phyloP scores from a whole-genome alignment of 768 basidiomycete species.

The Amanita exitialis region DNA sequence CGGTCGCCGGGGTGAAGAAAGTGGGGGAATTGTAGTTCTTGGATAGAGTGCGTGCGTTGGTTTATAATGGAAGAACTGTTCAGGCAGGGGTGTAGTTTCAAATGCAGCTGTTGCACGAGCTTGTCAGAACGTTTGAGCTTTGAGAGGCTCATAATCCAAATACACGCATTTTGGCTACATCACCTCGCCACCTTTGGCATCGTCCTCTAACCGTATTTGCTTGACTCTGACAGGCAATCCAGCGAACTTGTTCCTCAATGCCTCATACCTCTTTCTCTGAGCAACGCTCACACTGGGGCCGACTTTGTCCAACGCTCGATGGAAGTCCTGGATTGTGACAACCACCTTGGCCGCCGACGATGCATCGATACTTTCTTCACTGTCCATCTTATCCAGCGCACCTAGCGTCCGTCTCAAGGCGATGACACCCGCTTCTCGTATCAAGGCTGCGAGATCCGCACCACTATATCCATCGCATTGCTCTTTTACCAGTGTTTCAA shows the following conservation, averaged over 20 bases:
- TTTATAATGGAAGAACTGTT: no score
- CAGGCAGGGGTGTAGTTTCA: no score
- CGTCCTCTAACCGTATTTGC: constrained; percentile 8
- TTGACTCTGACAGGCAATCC: constrained; percentile 57
- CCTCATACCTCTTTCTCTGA: constrained; percentile 79
- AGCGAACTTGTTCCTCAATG: constrained; percentile 72
- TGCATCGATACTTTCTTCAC: constrained; percentile 11
- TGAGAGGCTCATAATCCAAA: no score
- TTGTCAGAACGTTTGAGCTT: no score
- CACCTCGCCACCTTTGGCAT: not conserved
- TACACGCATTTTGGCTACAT: not conserved
- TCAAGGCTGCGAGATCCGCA: constrained; percentile 81
- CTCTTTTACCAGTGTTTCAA: constrained; percentile 41
- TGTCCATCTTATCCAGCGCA: constrained; percentile 53
- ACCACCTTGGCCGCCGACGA: constrained; percentile 20
- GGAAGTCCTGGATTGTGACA: constrained; percentile 64
- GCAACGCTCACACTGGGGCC: constrained; percentile 74
- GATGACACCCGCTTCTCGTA: constrained; percentile 84
- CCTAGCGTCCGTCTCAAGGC: constrained; percentile 66
- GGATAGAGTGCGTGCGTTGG: no score
- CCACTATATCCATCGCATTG: constrained; percentile 85
- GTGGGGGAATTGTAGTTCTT: constrained; percentile 33
- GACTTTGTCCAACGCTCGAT: constrained; percentile 66
- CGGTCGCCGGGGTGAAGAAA: constrained; percentile 49
- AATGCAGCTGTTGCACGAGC: no score